Evolutionary conservation across 306 rosid species (phyloP).

Genomic region (Trifolium subterraneum): DNA sequence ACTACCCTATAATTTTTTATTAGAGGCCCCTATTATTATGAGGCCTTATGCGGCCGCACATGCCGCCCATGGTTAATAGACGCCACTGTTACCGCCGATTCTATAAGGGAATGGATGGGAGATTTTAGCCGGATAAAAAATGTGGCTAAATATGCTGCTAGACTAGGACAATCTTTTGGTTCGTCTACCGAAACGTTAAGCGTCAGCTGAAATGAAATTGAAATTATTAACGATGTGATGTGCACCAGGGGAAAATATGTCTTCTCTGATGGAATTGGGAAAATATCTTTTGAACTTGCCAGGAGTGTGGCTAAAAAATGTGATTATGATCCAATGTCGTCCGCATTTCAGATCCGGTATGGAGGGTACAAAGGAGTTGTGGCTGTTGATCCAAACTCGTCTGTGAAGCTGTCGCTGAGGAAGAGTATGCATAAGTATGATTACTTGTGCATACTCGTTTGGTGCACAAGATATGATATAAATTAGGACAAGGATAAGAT

Average conservation of each 20-base stretch:
- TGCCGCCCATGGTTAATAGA: no score
- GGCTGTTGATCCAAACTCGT: conserved; percentile 78
- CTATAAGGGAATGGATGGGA: conserved; percentile 77
- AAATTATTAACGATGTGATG: no score
- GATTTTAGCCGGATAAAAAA: conserved; percentile 66
- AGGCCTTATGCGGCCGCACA: no score
- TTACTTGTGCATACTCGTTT: conserved; percentile 9
- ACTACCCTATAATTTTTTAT: no score
- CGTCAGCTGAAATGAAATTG: conserved; percentile 55
- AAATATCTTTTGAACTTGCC: conserved; percentile 75
- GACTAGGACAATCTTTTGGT: conserved; percentile 89
- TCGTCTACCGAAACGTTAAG: conserved; percentile 83
- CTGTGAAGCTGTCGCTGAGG: conserved; percentile 69
- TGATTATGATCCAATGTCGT: conserved; percentile 58
- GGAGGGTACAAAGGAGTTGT: conserved; percentile 94
- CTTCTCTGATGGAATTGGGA: conserved; percentile 94
- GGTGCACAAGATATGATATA: no score
- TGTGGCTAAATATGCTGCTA: conserved; percentile 94
- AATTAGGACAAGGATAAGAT: no score
- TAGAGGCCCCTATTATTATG: no score
- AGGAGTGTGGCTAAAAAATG: conserved; percentile 70
- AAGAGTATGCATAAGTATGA: conserved; percentile 77
- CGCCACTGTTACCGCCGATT: conserved; percentile 58
- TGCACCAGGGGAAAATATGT: no score
- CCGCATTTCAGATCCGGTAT: conserved; percentile 90